phyloP scores from a whole-genome alignment of 2,329 filamentous ascomycete genomes.

The Lecanicillium sp. region DNA sequence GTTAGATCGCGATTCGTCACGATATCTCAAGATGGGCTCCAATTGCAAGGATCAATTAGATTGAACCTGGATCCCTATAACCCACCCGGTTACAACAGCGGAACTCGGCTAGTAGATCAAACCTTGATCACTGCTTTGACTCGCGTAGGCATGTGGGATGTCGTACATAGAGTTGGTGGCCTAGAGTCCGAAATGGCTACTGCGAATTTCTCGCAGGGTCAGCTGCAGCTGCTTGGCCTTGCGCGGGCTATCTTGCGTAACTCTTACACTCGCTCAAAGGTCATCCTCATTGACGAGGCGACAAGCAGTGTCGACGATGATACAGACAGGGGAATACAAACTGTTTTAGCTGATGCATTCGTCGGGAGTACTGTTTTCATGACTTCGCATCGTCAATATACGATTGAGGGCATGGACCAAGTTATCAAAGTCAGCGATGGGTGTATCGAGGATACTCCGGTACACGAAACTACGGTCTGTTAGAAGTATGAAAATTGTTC shows the following conservation, averaged over 20 bases:
- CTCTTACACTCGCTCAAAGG: conserved; percentile 4
- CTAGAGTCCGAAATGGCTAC: conserved; percentile 7
- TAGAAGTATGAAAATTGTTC: no score
- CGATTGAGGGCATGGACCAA: no score
- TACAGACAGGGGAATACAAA: conserved; percentile 8
- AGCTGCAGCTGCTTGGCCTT: conserved; percentile 11
- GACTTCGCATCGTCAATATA: conserved; percentile 6
- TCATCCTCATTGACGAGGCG: conserved; percentile 13
- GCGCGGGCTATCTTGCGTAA: conserved; percentile 11
- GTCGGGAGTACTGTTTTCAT: conserved; percentile 6
- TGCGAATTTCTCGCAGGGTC: conserved; percentile 7
- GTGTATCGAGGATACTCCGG: no score
- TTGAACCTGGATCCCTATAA: conserved; percentile 9
- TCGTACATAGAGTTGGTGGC: conserved; percentile 6
- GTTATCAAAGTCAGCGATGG: no score
- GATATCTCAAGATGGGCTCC: conserved; percentile 17
- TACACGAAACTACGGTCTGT: no score
- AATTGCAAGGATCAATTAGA: not conserved
- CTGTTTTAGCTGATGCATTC: conserved; percentile 9
- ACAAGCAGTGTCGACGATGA: conserved; percentile 11
- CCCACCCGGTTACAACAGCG: conserved; percentile 7
- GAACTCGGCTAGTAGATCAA: conserved; percentile 3
- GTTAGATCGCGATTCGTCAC: conserved; percentile 19
- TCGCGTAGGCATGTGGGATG: conserved; percentile 7
- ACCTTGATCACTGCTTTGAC: conserved; percentile 7